These are phyloP conservation scores for Syncephalastrum monosporum DNA, from an alignment of 371 early-diverging fungal species.

Conservation along the genomic window DNA sequence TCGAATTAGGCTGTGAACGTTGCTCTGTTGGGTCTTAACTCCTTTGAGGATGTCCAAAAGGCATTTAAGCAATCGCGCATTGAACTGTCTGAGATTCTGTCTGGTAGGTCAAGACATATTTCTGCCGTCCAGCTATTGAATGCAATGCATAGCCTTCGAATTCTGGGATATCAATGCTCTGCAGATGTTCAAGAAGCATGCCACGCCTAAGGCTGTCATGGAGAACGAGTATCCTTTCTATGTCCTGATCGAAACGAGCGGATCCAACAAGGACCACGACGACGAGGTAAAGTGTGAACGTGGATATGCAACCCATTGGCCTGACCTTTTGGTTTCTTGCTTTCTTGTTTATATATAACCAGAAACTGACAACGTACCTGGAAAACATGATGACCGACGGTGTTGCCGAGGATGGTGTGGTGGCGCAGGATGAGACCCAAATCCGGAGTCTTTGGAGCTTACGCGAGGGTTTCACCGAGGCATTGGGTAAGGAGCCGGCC, in stretches of 20 bases:
- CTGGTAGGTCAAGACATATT: slow-evolving; percentile 43
- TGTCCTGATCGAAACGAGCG: slow-evolving; percentile 91
- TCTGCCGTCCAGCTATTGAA: neutral
- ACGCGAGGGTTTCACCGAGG: slow-evolving; percentile 93
- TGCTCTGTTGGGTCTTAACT: slow-evolving; percentile 76
- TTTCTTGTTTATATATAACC: neutral
- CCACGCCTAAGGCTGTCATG: slow-evolving; percentile 63
- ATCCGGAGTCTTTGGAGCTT: slow-evolving; percentile 79
- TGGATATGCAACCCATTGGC: neutral
- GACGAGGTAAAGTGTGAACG: slow-evolving; percentile 52
- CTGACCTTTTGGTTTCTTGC: neutral
- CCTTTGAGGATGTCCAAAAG: slow-evolving; percentile 76
- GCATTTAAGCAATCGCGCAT: slow-evolving; percentile 76
- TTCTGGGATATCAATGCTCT: slow-evolving; percentile 85
- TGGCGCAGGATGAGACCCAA: slow-evolving; percentile 87
- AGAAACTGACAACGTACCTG: slow-evolving; percentile 71
- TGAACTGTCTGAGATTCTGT: slow-evolving; percentile 90
- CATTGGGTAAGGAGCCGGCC: slow-evolving; percentile 78
- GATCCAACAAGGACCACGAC: slow-evolving; percentile 92
- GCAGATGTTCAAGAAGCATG: slow-evolving; percentile 70
- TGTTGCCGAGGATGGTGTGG: slow-evolving; percentile 81
- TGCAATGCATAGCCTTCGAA: slow-evolving; percentile 77
- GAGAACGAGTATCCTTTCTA: slow-evolving; percentile 78
- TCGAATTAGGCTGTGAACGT: slow-evolving; percentile 62
- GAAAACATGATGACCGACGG: slow-evolving; percentile 69